Evolutionary conservation across 352 stramenopile species (phyloP).

Genomic region (Phytophthora europaea): DNA sequence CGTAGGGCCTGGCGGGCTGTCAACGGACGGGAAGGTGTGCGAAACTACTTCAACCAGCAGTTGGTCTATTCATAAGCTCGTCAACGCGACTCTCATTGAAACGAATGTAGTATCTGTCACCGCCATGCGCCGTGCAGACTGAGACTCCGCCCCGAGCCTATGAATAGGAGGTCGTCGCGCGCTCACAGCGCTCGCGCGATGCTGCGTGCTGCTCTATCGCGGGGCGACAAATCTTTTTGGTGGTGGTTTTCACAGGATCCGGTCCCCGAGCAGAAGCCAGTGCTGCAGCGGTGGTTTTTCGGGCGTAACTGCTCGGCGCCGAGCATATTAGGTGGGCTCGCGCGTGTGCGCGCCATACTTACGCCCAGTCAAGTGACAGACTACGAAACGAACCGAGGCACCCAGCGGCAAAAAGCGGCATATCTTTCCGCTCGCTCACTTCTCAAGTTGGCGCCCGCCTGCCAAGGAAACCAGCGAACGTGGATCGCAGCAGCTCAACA

Average conservation of each 20-base stretch:
- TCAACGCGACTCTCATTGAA: slow-evolving; percentile 15
- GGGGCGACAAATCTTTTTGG: slow-evolving; percentile 16
- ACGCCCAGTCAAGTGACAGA: slow-evolving; percentile 19
- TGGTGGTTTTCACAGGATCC: slow-evolving; percentile 18
- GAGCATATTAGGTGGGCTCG: slow-evolving; percentile 4
- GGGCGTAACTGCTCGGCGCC: slow-evolving; percentile 39
- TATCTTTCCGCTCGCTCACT: slow-evolving; percentile 58
- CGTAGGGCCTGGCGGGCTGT: not conserved
- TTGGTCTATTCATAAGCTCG: slow-evolving; percentile 22
- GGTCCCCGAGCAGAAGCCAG: slow-evolving; percentile 11
- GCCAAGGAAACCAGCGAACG: slow-evolving; percentile 12
- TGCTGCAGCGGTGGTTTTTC: slow-evolving; percentile 19
- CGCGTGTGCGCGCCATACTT: slow-evolving; percentile 5
- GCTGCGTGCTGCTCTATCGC: not conserved
- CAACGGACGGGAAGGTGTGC: slow-evolving; percentile 12
- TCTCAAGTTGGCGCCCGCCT: slow-evolving; percentile 46
- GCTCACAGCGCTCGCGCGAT: not conserved
- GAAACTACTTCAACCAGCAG: slow-evolving; percentile 33
- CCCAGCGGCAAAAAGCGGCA: slow-evolving; percentile 19
- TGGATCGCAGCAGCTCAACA: slow-evolving; percentile 11
- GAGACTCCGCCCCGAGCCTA: slow-evolving; percentile 6
- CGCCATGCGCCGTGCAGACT: slow-evolving; percentile 11
- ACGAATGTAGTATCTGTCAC: slow-evolving; percentile 13
- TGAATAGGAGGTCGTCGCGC: slow-evolving; percentile 6
- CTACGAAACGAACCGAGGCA: slow-evolving; percentile 38